A percentile compares a stretch with the other conserved stretches of the same genome.
Conservation (phyloP, 2,329 filamentous ascomycete genomes). For the Biscogniauxia mediterranea region DNA sequence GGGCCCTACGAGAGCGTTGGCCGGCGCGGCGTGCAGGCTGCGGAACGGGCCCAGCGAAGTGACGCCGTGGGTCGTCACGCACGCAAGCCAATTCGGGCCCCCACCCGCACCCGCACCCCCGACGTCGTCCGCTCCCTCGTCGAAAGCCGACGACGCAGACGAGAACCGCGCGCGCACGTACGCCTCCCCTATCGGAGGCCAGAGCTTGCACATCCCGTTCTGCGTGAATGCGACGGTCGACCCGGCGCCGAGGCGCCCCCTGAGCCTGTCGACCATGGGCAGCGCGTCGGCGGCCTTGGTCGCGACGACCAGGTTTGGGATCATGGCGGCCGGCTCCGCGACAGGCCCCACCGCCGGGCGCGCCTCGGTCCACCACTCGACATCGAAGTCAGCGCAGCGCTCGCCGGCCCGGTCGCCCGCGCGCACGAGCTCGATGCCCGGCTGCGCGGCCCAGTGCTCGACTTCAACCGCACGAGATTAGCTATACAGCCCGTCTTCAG, state of each 20-base stretch:
- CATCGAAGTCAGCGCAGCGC: conserved; percentile 40
- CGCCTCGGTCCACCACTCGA: conserved; percentile 55
- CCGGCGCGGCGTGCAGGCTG: conserved; percentile 52
- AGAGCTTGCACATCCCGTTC: conserved; percentile 76
- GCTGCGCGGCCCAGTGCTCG: conserved; percentile 43
- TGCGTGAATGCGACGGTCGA: conserved; percentile 84
- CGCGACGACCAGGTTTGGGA: conserved; percentile 74
- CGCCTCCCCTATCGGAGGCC: conserved; percentile 49
- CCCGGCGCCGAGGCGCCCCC: conserved; percentile 57
- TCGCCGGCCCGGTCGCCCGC: conserved; percentile 26
- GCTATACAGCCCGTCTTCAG: too few species aligned
- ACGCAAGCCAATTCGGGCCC: conserved; percentile 70
- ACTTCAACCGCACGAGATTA: conserved; percentile 22
- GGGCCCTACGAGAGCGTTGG: conserved; percentile 46
- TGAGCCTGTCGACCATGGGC: conserved; percentile 57
- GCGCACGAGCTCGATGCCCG: conserved; percentile 46
- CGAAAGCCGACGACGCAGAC: conserved; percentile 4
- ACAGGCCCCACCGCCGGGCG: conserved; percentile 36
- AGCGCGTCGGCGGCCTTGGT: conserved; percentile 72
- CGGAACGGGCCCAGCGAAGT: conserved; percentile 49
- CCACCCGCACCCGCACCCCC: too few species aligned
- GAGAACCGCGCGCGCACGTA: conserved; percentile 44
- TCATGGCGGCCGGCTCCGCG: conserved; percentile 43
- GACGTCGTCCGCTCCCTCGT: too few species aligned
- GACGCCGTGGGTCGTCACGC: conserved; percentile 59